Conservation (phyloP, 1,284 basidiomycete species). For the Porogramme epimiltina region DNA sequence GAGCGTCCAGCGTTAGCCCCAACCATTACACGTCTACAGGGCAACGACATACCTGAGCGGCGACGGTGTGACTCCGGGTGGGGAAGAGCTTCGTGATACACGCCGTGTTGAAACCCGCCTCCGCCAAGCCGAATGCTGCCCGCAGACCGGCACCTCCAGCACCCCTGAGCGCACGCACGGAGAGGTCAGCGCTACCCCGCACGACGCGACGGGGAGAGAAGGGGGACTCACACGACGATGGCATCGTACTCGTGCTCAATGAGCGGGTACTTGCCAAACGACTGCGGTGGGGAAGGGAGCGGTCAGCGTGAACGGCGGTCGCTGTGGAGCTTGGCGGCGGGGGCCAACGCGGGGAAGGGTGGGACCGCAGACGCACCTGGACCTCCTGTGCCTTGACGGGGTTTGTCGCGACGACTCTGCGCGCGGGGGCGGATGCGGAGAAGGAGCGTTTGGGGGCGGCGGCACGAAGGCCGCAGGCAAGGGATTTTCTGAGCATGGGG, state of each 20-base stretch:
- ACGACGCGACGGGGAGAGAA: background rate
- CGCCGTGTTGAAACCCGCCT: constrained; percentile 97
- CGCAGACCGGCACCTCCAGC: constrained; percentile 98
- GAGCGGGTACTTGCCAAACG: constrained; percentile 88
- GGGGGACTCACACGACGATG: constrained; percentile 83
- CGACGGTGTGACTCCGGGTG: constrained; percentile 98
- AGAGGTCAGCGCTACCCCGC: constrained; percentile 1
- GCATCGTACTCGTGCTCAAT: constrained; percentile 99
- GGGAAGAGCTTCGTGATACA: constrained; percentile 99
- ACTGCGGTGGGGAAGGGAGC: constrained; percentile 29
- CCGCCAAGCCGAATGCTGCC: constrained; percentile 98
- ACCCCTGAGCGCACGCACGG: constrained; percentile 55
- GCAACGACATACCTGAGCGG: constrained; percentile 80
- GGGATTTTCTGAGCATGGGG: constrained; percentile 38
- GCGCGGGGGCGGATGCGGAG: constrained; percentile 57
- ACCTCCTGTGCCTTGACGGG: constrained; percentile 85
- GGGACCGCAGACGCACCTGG: constrained; percentile 52
- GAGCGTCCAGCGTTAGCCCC: constrained; percentile 2
- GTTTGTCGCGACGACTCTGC: constrained; percentile 72
- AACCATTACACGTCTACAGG: background rate
- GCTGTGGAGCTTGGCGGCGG: background rate
- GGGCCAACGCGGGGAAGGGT: constrained; percentile 12
- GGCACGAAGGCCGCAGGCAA: constrained; percentile 45
- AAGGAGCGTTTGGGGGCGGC: constrained; percentile 52
- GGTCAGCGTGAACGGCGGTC: background rate